A percentile compares a stretch with the other conserved stretches of the same genome.
Conservation (phyloP, 2,329 filamentous ascomycete species). For the Colletotrichum sojae region DNA sequence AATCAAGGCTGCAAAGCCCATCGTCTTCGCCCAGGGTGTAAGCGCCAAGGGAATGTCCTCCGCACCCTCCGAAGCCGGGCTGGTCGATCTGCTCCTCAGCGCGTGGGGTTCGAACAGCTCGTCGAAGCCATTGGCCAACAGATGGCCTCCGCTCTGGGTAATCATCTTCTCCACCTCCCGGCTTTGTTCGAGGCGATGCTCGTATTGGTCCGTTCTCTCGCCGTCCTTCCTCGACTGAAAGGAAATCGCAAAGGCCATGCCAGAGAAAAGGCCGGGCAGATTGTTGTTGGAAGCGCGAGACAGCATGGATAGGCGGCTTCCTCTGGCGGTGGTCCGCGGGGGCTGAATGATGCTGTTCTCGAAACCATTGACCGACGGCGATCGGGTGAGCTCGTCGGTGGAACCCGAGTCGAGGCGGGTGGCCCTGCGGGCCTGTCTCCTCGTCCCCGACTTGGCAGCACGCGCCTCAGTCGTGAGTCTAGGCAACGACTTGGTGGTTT, state of each 20-base stretch:
- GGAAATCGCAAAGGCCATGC: slow-evolving; percentile 91
- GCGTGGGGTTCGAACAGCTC: slow-evolving; percentile 76
- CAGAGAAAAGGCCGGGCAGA: slow-evolving; percentile 70
- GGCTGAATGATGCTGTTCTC: slow-evolving; percentile 54
- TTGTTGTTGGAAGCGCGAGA: slow-evolving; percentile 28
- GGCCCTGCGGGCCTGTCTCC: slow-evolving; percentile 36
- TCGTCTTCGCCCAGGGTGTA: slow-evolving; percentile 62
- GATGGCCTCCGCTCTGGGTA: slow-evolving; percentile 76
- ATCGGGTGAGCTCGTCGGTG: slow-evolving; percentile 63
- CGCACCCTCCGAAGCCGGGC: slow-evolving; percentile 47
- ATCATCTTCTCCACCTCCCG: slow-evolving; percentile 73
- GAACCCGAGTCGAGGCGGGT: slow-evolving; percentile 58
- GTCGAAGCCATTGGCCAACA: slow-evolving; percentile 84
- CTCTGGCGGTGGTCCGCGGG: slow-evolving; percentile 44
- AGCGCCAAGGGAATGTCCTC: slow-evolving; percentile 63
- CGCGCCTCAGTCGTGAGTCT: slow-evolving; percentile 13
- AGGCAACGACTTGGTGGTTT: slow-evolving; percentile 3
- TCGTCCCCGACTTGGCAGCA: slow-evolving; percentile 40
- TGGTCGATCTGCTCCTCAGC: slow-evolving; percentile 51
- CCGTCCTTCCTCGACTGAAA: slow-evolving; percentile 69
- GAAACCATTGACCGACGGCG: slow-evolving; percentile 53
- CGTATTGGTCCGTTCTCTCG: slow-evolving; percentile 66
- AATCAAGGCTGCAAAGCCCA: slow-evolving; percentile 88
- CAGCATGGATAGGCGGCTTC: slow-evolving; percentile 33
- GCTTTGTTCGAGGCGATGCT: slow-evolving; percentile 55